Evolutionary conservation across 139 green algal species (phyloP).

Genomic region (Tetradesmus lagerheimii): DNA sequence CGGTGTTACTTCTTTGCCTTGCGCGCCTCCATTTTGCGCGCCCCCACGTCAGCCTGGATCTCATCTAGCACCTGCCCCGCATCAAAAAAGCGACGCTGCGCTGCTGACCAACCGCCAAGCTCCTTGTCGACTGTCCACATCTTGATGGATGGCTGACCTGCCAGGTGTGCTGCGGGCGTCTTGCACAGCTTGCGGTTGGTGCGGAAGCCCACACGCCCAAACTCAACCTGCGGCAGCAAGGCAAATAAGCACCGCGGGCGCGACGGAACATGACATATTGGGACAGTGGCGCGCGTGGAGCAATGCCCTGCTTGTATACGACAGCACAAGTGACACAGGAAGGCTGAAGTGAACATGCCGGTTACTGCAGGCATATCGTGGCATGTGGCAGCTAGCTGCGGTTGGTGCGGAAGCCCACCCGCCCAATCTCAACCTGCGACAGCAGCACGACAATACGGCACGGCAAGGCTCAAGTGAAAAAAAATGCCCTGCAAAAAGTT

Average conservation of each 20-base stretch:
- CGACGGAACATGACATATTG: no score
- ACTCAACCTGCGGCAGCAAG: slow-evolving; percentile 60
- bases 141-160: slow-evolving; percentile 5
- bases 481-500: no score
- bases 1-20: neutral
- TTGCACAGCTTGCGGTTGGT: slow-evolving; percentile 59
- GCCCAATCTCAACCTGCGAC: slow-evolving; percentile 72
- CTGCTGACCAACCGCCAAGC: slow-evolving; percentile 74
- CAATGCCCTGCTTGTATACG: no score
- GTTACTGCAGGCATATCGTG: no score
- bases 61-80: slow-evolving; percentile 73
- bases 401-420: slow-evolving; percentile 76
- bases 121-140: slow-evolving; percentile 82
- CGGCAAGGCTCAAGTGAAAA: no score
- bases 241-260: neutral
- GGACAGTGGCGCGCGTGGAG: no score
- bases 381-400: slow-evolving; percentile 50
- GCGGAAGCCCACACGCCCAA: slow-evolving; percentile 80
- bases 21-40: slow-evolving; percentile 47
- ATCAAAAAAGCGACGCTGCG: slow-evolving; percentile 80
- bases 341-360: no score
- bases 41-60: slow-evolving; percentile 72
- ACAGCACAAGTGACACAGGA: no score
- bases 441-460: no score
- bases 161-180: slow-evolving; percentile 46